Evolutionary conservation across 2,329 filamentous ascomycete species (phyloP), one percentile per base, ranked within the genome.

Genomic region (Aspergillus transmontanensis): DNA sequence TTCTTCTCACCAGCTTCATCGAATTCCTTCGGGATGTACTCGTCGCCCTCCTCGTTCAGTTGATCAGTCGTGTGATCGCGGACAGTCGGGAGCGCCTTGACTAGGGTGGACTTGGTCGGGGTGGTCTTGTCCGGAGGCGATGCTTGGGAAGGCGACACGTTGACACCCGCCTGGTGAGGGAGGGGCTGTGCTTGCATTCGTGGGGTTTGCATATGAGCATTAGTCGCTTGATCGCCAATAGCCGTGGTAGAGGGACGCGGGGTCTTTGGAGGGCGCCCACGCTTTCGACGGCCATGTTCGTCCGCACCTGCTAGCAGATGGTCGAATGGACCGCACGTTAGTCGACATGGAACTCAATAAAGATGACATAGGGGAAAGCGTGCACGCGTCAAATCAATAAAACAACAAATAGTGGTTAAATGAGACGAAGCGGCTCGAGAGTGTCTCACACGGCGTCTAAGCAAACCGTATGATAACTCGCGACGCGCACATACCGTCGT

Each of bases 11-110:
- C 95, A 50, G 90, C 90, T 59, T 96, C 92, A 75, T 99, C 95
- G 66, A 90, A 91, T 79, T 99, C 95, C 72, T 95, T 90, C 30
- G 94, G 93, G 41, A 98, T 85, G 78, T 97, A 99, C 80, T 99
- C 95, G 76, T 98, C 95, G 66, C 92, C 91, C 72, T 93, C 91
- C 32, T 90, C 85, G 58, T 92, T 93, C 34, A 99, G 87, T 78
- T 98, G 94, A 76, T 98, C 94, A 19, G 94, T 98, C 3, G 95
- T 99, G 77, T 99, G 95, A 74, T 99, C 95, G 78, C 95, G 86
- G 16, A 98, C 95, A 4, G 95, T 98, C 3, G 95, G 95, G 50
- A 99, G 84, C 0, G 95, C 95, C 80, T 99, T 99, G 71, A 98
- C 85, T 10, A 94, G 92, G 11, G 93, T 93, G 5, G 90, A 85